These are phyloP conservation scores for Chrysosporium queenslandicum DNA, from an alignment of 2,329 filamentous ascomycete genomes.

Conservation along the genomic window DNA sequence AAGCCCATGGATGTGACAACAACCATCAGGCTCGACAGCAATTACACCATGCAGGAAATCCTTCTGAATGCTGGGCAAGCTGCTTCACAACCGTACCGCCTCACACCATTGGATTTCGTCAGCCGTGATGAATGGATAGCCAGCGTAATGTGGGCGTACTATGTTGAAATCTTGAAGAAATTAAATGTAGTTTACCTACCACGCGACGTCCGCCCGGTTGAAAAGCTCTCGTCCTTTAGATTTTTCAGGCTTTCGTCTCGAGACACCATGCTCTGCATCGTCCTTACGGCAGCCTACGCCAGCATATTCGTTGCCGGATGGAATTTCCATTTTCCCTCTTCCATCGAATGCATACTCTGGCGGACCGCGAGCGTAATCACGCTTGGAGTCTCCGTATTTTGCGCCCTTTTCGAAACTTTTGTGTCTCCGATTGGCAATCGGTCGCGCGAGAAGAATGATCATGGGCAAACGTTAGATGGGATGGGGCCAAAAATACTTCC, in stretches of 20 bases:
- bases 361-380: neutral
- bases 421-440: neutral
- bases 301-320: conserved; percentile 5
- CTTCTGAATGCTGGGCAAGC: conserved; percentile 17
- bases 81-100: conserved; percentile 4
- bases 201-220: neutral
- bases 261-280: neutral
- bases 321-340: conserved; percentile 8
- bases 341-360: neutral
- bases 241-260: neutral
- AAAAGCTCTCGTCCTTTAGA: neutral
- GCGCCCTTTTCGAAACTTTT: neutral
- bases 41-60: conserved; percentile 18
- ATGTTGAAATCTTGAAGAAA: neutral
- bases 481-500: no score
- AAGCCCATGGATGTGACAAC: conserved; percentile 24
- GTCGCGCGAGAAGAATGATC: neutral
- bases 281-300: neutral
- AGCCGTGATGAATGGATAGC: conserved; percentile 7
- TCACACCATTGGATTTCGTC: conserved; percentile 10
- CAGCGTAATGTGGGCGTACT: conserved; percentile 6
- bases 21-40: conserved; percentile 16
- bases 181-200: neutral
- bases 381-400: neutral
- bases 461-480: no score